phyloP scores from a whole-genome alignment of 2,329 filamentous ascomycete genomes.

The Zymoseptoria crescenta region DNA sequence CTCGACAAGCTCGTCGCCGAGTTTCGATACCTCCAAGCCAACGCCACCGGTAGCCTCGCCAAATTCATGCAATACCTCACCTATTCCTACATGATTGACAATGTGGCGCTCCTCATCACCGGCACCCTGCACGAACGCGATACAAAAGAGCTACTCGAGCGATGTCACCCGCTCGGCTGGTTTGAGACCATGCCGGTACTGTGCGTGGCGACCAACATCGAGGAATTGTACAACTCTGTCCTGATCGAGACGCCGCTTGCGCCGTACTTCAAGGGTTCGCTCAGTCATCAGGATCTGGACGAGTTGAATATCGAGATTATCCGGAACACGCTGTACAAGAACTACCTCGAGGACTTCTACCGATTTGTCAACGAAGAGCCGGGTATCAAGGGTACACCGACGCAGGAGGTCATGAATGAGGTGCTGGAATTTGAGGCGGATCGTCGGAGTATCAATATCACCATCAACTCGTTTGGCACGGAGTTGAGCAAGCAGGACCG shows the following conservation, averaged over 20 bases:
- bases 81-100: constrained; percentile 99
- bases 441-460: constrained; percentile 95
- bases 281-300: constrained; percentile 93
- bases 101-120: constrained; percentile 94
- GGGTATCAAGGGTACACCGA: constrained; percentile 81
- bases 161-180: constrained; percentile 95
- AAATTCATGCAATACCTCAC: constrained; percentile 98
- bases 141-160: constrained; percentile 85
- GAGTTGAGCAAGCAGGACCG: constrained; percentile 89
- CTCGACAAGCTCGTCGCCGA: constrained; percentile 97
- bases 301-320: constrained; percentile 99
- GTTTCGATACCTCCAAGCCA: constrained; percentile 91
- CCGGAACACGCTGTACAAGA: constrained; percentile 97
- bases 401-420: constrained; percentile 89
- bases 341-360: constrained; percentile 97
- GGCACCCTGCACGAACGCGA: constrained; percentile 96
- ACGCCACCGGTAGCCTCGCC: constrained; percentile 81
- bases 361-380: constrained; percentile 84
- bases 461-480: constrained; percentile 95
- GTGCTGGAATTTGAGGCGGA: constrained; percentile 96
- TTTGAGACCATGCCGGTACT: constrained; percentile 99
- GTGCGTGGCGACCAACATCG: constrained; percentile 95
- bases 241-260: constrained; percentile 93
- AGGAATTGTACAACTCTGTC: constrained; percentile 97
- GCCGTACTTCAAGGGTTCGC: constrained; percentile 92